Percentiles rank a stretch among this genome's conserved stretches.
Conservation (phyloP, 306 rosid species). For the Gastrolobium villosum region DNA sequence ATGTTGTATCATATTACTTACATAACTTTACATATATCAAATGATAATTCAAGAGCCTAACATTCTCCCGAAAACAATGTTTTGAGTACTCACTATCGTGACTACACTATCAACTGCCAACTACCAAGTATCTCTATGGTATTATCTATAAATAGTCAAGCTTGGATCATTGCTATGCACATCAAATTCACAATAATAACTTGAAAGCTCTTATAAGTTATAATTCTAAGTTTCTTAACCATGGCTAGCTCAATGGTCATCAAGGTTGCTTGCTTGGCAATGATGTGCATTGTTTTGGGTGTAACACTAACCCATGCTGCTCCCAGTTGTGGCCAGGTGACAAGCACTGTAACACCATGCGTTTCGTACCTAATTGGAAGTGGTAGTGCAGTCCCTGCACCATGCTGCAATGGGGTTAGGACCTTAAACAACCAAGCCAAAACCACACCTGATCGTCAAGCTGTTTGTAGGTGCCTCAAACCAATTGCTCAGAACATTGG, state of each 20-base stretch:
- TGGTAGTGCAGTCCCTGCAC: background rate
- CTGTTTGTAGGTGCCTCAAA: slow-evolving; percentile 36
- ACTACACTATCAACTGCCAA: too few relatives aligned
- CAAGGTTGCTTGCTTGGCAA: background rate
- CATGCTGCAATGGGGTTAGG: slow-evolving; percentile 29
- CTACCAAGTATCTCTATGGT: too few relatives aligned
- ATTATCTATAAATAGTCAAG: too few relatives aligned
- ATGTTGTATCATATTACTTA: too few relatives aligned
- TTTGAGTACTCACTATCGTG: too few relatives aligned
- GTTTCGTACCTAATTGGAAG: background rate
- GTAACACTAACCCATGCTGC: background rate
- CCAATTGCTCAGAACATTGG: background rate
- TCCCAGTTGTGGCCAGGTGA: background rate
- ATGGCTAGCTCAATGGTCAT: slow-evolving; percentile 30
- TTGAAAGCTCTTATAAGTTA: too few relatives aligned
- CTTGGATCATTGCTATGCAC: too few relatives aligned
- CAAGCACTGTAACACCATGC: background rate
- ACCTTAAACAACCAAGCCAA: slow-evolving; percentile 2
- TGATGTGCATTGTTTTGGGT: slow-evolving; percentile 35
- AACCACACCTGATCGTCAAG: slow-evolving; percentile 38
- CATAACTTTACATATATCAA: too few relatives aligned
- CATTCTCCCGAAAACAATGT: too few relatives aligned
- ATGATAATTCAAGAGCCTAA: too few relatives aligned
- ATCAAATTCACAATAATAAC: too few relatives aligned
- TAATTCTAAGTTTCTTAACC: too few relatives aligned